Conservation (phyloP, 805 yeast species). For the Candida qinlingensis region DNA sequence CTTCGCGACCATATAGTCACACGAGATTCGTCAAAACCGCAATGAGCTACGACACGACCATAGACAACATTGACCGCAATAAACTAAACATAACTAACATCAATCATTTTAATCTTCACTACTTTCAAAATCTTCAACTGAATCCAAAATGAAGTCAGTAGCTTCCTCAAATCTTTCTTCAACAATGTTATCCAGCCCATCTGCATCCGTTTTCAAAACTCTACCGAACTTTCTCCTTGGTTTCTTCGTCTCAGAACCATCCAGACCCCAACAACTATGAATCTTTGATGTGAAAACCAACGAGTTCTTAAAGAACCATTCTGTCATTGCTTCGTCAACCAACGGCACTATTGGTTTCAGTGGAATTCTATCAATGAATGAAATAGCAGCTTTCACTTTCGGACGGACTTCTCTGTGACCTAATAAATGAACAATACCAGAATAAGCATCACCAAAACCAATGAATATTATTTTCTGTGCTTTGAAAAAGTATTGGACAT, state of each 20-base stretch:
- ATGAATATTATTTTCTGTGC: conserved; percentile 69
- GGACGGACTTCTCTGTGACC: conserved; percentile 73
- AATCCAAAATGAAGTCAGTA: conserved; percentile 74
- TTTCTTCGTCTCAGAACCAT: conserved; percentile 45
- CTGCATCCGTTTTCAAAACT: conserved; percentile 66
- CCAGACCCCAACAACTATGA: conserved; percentile 77
- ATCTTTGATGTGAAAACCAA: conserved; percentile 69
- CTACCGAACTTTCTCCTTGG: conserved; percentile 92
- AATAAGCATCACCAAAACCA: conserved; percentile 87
- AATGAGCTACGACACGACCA: too few species aligned
- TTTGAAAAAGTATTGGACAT: conserved; percentile 61
- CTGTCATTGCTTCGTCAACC: conserved; percentile 83
- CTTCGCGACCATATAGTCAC: too few species aligned
- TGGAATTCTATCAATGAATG: conserved; percentile 62
- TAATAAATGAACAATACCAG: conserved; percentile 78
- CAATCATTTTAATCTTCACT: conserved; percentile 12
- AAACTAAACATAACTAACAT: too few species aligned
- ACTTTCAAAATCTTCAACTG: conserved; percentile 63
- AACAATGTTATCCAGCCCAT: conserved; percentile 70
- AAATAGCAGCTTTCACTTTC: conserved; percentile 65
- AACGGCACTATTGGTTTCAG: conserved; percentile 78
- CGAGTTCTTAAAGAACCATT: conserved; percentile 88
- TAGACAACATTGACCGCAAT: too few species aligned
- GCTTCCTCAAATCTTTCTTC: conserved; percentile 84
- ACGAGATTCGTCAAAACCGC: too few species aligned